Evolutionary conservation across 495 filamentous ascomycete species (phyloP).

Genomic region (Hyaloscypha variabilis): DNA sequence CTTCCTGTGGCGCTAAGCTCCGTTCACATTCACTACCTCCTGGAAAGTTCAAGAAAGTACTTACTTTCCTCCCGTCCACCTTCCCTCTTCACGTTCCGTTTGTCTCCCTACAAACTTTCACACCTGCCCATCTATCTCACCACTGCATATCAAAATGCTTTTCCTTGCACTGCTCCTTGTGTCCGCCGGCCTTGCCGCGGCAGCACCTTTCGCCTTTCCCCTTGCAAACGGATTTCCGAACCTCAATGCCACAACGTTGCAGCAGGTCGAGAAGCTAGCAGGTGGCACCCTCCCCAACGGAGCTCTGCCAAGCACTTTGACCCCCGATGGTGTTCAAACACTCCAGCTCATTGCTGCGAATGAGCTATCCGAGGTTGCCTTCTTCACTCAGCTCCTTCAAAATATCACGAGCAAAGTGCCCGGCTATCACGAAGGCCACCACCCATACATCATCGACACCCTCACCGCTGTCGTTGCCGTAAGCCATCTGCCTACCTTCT

Average conservation of each 20-base stretch:
- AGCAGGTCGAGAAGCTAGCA: conserved; percentile 52
- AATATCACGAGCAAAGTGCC: conserved; percentile 62
- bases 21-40: no score
- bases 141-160: neutral
- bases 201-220: conserved; percentile 22
- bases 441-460: conserved; percentile 24
- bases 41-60: no score
- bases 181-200: conserved; percentile 1
- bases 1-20: no score
- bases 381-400: conserved; percentile 59
- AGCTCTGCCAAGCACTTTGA: conserved; percentile 52
- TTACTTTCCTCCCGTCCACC: no score
- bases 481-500: neutral
- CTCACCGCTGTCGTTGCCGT: conserved; percentile 15
- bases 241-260: conserved; percentile 49
- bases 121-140: neutral
- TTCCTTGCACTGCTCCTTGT: neutral
- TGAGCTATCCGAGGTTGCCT: conserved; percentile 67
- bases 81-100: neutral
- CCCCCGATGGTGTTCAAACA: conserved; percentile 48
- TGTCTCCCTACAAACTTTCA: neutral
- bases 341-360: conserved; percentile 66
- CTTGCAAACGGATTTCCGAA: conserved; percentile 59
- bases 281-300: conserved; percentile 62
- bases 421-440: conserved; percentile 48